phyloP scores from a whole-genome alignment of 768 basidiomycete species.

The Pleurotus djamor region DNA sequence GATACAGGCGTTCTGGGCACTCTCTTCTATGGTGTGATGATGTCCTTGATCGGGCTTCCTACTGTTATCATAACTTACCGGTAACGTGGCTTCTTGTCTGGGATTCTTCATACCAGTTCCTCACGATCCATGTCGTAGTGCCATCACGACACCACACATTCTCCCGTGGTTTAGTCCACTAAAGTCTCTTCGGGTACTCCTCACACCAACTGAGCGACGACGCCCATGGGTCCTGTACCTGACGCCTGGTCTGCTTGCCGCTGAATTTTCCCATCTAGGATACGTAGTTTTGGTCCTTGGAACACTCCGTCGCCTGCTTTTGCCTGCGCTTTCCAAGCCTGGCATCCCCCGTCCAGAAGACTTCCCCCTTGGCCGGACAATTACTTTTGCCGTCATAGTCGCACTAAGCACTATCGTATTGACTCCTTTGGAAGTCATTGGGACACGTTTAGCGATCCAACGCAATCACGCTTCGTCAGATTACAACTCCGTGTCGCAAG shows the following conservation, averaged over 20 bases:
- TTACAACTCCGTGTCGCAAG: constrained; percentile 73
- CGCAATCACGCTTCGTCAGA: constrained; percentile 78
- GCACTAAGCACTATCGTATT: constrained; percentile 56
- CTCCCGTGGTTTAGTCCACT: constrained; percentile 60
- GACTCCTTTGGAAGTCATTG: constrained; percentile 78
- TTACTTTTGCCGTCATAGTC: constrained; percentile 56
- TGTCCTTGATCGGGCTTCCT: constrained; percentile 67
- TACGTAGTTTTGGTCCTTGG: constrained; percentile 46
- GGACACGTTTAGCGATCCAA: constrained; percentile 78
- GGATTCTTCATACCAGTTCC: neutral
- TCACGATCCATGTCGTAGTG: constrained; percentile 34
- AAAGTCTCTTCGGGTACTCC: constrained; percentile 62
- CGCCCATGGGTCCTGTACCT: constrained; percentile 80
- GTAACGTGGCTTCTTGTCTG: constrained; percentile 33
- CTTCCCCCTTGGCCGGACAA: constrained; percentile 47
- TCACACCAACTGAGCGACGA: constrained; percentile 80
- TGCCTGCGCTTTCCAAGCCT: constrained; percentile 35
- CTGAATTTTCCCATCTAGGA: constrained; percentile 46
- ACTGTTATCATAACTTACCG: constrained; percentile 75
- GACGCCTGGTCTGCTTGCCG: constrained; percentile 71
- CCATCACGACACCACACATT: constrained; percentile 82
- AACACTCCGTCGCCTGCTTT: constrained; percentile 42
- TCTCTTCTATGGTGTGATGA: constrained; percentile 59
- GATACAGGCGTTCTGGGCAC: constrained; percentile 59
- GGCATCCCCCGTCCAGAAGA: constrained; percentile 29